A percentile compares a stretch with the other conserved stretches of the same genome.
Conservation (phyloP, 1,284 basidiomycete species). For the Sphaerobolus stellatus region DNA sequence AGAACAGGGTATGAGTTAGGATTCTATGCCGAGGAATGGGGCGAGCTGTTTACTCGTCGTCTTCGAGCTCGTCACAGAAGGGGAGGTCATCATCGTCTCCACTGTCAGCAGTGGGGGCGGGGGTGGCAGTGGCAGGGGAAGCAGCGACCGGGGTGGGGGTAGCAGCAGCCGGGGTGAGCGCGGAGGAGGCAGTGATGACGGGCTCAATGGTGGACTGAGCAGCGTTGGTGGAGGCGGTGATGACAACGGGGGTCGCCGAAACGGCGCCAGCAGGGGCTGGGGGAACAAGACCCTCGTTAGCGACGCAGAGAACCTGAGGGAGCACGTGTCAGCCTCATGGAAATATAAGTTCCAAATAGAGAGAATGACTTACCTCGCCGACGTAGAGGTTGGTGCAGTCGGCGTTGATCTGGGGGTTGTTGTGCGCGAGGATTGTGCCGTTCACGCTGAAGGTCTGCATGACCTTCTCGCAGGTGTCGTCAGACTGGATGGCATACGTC, state of each 20-base stretch:
- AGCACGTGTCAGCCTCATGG: slow-evolving; percentile 5
- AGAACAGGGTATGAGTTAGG: no score
- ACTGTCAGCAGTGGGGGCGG: slow-evolving; percentile 16
- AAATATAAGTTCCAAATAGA: not conserved
- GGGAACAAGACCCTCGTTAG: slow-evolving; percentile 39
- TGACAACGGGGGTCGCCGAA: slow-evolving; percentile 26
- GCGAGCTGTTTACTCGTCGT: slow-evolving; percentile 8
- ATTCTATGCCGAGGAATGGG: no score
- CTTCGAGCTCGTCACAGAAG: slow-evolving; percentile 54
- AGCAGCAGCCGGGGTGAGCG: slow-evolving; percentile 22
- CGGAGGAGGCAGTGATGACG: slow-evolving; percentile 29
- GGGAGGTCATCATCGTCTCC: slow-evolving; percentile 52
- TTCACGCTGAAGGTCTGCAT: slow-evolving; percentile 41
- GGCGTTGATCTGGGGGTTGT: slow-evolving; percentile 67
- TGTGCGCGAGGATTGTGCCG: slow-evolving; percentile 48
- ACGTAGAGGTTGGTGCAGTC: slow-evolving; percentile 64
- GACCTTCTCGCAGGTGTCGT: slow-evolving; percentile 54
- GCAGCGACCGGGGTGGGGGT: slow-evolving; percentile 23
- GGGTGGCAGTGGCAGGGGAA: slow-evolving; percentile 16
- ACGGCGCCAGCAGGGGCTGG: slow-evolving; percentile 35
- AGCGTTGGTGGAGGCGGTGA: slow-evolving; percentile 3
- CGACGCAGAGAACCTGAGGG: slow-evolving; percentile 52
- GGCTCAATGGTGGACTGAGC: not conserved
- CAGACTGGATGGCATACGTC: slow-evolving; percentile 48
- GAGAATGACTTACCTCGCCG: slow-evolving; percentile 52